Evolutionary conservation across 2,329 filamentous ascomycete species (phyloP), one percentile per base, ranked within the genome.

Genomic region (Blastomyces gilchristii): DNA sequence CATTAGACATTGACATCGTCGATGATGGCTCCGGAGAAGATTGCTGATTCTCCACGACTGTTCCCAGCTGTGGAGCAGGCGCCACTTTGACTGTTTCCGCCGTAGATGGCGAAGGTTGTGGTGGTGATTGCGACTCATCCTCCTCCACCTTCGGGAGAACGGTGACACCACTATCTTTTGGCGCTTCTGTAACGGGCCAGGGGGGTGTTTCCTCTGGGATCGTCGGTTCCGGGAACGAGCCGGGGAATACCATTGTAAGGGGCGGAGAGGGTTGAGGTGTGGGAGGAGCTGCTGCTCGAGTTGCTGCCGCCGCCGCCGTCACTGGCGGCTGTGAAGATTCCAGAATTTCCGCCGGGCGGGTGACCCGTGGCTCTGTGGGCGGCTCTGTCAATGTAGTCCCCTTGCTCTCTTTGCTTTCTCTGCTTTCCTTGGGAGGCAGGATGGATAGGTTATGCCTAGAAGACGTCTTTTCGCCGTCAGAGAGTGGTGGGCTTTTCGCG

Each of bases 401-500:
- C 8, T 37, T 1, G 34, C 34, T 37, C 9, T 12, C 41, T 4
- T 41, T 41, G 14, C 14, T 41, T 41, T 14, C 16, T 34, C 31
- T 56, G 18, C 28, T 37, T n/a, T 62, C 60, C 22, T 45, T 62
- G 39, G n/a, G 18, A 12, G 53, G 52, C 2, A 72, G 67, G 2
- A 76, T 75, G 6, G 75, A 70, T 34, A 79, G 63, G 37, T 73
- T 75, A 57, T 74, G 74, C 41, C 65, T 72, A 25, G 72, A 71
- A 1, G 67, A 63, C 1, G 71, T 67, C 22, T 71, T 70, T 18
- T 76, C 77, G n/a, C 65, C 66, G 34, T 76, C 75, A 3, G 70
- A 69, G 41, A 69, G 67, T 7, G 77, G 78, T 12, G 82, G 81
- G 63, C 81, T 83, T 69, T 81, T 82, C 18, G 81, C 78, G 28